Percentiles rank a stretch among this genome's conserved stretches.
These are phyloP conservation scores for Prunus dulcis DNA, from an alignment of 306 rosid genomes.

Conservation along the genomic window DNA sequence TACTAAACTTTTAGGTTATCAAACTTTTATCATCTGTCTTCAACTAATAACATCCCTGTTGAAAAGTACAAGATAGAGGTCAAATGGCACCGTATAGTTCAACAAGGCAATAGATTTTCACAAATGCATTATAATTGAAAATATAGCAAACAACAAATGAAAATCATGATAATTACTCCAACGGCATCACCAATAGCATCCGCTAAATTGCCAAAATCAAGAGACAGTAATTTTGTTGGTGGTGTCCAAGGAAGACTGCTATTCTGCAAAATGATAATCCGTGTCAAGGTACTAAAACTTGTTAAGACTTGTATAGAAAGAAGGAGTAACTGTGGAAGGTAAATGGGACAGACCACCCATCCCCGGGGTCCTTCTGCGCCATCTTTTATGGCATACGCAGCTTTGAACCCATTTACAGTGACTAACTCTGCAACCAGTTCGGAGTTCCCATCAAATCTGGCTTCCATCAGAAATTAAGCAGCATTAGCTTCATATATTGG, in stretches of 20 bases:
- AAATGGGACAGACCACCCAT: constrained; percentile 67
- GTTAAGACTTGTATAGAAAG: neutral
- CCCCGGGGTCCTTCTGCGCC: constrained; percentile 98
- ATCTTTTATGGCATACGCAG: constrained; percentile 91
- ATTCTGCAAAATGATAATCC: constrained; percentile 49
- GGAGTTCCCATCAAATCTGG: constrained; percentile 96
- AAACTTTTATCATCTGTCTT: neutral
- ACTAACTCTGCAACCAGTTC: constrained; percentile 95
- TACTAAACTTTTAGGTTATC: neutral
- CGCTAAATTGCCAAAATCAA: constrained; percentile 57
- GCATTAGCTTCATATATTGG: constrained; percentile 44
- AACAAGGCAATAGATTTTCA: neutral
- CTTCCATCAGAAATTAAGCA: constrained; percentile 68
- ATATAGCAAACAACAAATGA: constrained; percentile 8
- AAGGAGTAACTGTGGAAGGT: neutral
- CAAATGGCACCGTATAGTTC: neutral
- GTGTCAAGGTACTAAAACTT: constrained; percentile 5
- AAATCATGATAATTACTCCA: constrained; percentile 67
- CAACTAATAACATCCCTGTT: neutral
- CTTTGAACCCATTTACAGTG: constrained; percentile 80
- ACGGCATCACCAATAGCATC: constrained; percentile 53
- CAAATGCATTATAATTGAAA: neutral
- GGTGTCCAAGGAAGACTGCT: constrained; percentile 85
- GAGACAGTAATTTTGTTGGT: constrained; percentile 49
- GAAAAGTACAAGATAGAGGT: neutral